Conservation (phyloP, 139 green algal genomes). For the Micractinium conductrix region DNA sequence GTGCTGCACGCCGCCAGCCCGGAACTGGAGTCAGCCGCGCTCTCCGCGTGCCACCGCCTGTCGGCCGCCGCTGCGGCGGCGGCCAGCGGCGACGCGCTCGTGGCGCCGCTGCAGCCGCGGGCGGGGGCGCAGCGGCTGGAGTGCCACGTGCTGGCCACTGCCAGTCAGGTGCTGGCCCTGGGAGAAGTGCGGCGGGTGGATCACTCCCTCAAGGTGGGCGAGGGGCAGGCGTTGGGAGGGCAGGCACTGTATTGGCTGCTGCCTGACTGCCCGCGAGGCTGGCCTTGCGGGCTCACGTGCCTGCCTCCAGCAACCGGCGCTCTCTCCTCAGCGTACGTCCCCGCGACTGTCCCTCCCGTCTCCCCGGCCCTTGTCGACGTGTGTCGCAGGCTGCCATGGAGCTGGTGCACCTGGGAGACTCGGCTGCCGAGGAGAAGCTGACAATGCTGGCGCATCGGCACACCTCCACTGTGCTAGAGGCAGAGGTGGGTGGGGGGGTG, state of each 20-base stretch:
- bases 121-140: no score
- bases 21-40: conserved; percentile 41
- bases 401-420: conserved; percentile 42
- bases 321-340: no score
- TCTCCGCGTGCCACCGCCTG: conserved; percentile 27
- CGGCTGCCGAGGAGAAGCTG: conserved; percentile 35
- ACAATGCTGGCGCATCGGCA: conserved; percentile 24
- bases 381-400: conserved; percentile 39
- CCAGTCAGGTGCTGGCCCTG: conserved; percentile 33
- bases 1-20: conserved; percentile 40
- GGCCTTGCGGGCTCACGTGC: no score
- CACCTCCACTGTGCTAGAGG: conserved; percentile 9
- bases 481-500: neutral
- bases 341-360: no score
- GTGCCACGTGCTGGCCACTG: conserved; percentile 45
- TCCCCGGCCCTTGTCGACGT: no score
- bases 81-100: no score
- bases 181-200: conserved; percentile 36
- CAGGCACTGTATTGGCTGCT: no score
- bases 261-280: no score
- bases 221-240: no score
- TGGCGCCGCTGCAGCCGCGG: no score
- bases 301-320: no score
- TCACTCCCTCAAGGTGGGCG: conserved; percentile 35
- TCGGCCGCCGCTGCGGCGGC: conserved; percentile 15